Base-by-base conservation (phyloP, 306 rosid genomes). In the Corylus heterophylla region DNA sequence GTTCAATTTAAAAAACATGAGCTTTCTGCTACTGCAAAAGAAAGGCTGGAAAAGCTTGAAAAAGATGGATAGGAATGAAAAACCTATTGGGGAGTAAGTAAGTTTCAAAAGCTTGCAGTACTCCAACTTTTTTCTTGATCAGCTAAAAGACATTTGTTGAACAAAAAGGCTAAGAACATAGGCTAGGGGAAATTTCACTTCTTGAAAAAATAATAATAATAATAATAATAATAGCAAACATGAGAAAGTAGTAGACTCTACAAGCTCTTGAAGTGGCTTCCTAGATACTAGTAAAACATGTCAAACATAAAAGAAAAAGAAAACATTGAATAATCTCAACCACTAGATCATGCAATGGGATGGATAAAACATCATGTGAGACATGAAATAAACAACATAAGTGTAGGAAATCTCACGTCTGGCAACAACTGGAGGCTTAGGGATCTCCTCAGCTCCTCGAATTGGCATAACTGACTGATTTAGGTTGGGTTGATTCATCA, bases 381-480 rank as follows among this genome's bases (percentile, higher is more conserved):
- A 37, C 25, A 67, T 39, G 7, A 18, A 67, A 16, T 22, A 66
- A 66, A 18, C 12, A 39, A 17, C 12, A 35, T 52, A 62, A 11
- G 71, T n/a, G 3, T 11, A n/a, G 66, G 31, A 45, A 58, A 59
- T 80, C 95, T 87, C 79, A 92, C 98, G 97, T 91, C 95, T 89
- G 58, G 88, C 85, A 48, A 89, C 89, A 51, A 76, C 85, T 8
- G 92, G 92, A 80, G 97, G 92, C 69, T 85, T 95, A 71, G 98
- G 97, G 69, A 85, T 82, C 78, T 91, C 97, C 80, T 89, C 90
- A 54, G 84, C 90, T 79, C 83, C 91, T n/a, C 92, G 81, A 78
- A 89, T 76, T 12, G 84, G 88, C 86, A 88, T 83, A 4, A 79
- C 35, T 37, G 84, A 85, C 73, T 91, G 89, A 81, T 76, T 88